phyloP scores from a whole-genome alignment of 345 rosid genomes.

The Isatis tinctoria region DNA sequence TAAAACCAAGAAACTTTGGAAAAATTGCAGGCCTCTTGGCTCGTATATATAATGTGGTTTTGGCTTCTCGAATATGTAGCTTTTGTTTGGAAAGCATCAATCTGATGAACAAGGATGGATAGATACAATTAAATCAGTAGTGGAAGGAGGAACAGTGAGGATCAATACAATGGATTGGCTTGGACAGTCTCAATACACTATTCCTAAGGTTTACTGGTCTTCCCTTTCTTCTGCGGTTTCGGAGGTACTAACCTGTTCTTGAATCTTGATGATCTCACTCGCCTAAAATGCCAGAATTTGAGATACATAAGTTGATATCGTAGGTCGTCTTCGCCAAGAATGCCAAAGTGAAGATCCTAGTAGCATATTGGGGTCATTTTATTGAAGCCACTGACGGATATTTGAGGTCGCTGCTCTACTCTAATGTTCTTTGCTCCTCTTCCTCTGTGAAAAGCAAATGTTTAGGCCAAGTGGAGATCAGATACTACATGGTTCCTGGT shows the following conservation, averaged over 20 bases:
- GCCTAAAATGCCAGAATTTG: background rate
- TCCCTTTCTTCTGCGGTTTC: slow-evolving; percentile 71
- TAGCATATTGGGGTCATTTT: slow-evolving; percentile 52
- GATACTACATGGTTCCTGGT: slow-evolving; percentile 71
- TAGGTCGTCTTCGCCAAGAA: slow-evolving; percentile 83
- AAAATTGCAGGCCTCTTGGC: slow-evolving; percentile 13
- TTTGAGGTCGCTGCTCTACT: slow-evolving; percentile 62
- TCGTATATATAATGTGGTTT: slow-evolving; percentile 5
- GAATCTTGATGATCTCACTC: background rate
- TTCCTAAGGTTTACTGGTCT: slow-evolving; percentile 66
- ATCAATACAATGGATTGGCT: slow-evolving; percentile 94
- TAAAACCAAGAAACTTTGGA: background rate
- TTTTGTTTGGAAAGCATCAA: slow-evolving; percentile 62
- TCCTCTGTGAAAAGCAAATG: slow-evolving; percentile 62
- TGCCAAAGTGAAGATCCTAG: slow-evolving; percentile 62
- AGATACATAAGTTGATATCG: background rate
- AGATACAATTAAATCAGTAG: slow-evolving; percentile 71
- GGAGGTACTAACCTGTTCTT: slow-evolving; percentile 44
- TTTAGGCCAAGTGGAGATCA: slow-evolving; percentile 69
- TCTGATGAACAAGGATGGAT: slow-evolving; percentile 88
- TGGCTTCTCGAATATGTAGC: slow-evolving; percentile 37
- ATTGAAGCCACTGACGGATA: slow-evolving; percentile 60
- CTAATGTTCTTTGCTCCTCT: slow-evolving; percentile 66
- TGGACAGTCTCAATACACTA: slow-evolving; percentile 70
- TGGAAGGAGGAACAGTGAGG: slow-evolving; percentile 55